These are phyloP conservation scores for Teratosphaeria gauchensis DNA, from an alignment of 2,329 filamentous ascomycete genomes.

Conservation along the genomic window DNA sequence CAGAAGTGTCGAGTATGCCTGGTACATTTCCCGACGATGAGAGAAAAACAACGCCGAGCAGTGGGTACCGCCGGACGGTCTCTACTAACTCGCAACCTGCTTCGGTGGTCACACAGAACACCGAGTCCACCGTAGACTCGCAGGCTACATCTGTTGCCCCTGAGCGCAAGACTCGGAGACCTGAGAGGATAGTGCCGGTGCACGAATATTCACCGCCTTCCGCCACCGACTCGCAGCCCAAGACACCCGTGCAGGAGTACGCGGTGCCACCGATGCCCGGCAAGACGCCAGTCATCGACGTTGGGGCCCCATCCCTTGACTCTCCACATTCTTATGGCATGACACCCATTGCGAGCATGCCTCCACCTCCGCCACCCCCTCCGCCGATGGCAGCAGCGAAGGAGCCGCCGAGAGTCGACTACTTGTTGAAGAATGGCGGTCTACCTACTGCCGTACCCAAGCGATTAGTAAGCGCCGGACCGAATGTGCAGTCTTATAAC, in stretches of 20 bases:
- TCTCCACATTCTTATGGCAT: conserved; percentile 25
- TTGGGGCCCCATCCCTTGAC: conserved; percentile 30
- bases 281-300: conserved; percentile 3
- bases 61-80: conserved; percentile 24
- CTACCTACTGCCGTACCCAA: conserved; percentile 62
- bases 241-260: conserved; percentile 33
- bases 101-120: conserved; percentile 31
- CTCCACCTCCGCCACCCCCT: conserved; percentile 46
- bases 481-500: conserved; percentile 50
- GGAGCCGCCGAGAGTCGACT: conserved; percentile 75
- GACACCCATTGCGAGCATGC: conserved; percentile 17
- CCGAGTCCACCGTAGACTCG: conserved; percentile 29
- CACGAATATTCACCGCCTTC: conserved; percentile 33
- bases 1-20: conserved; percentile 33
- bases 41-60: conserved; percentile 29
- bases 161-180: conserved; percentile 24
- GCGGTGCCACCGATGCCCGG: not conserved
- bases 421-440: conserved; percentile 81
- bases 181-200: conserved; percentile 25
- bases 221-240: conserved; percentile 35
- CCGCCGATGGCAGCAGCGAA: conserved; percentile 57
- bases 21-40: conserved; percentile 26
- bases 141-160: conserved; percentile 37
- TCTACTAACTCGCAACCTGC: conserved; percentile 27
- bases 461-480: conserved; percentile 58